Evolutionary conservation across 306 rosid species (phyloP), one percentile per base, ranked within the genome.

Genomic region (Prinsepia uniflora): DNA sequence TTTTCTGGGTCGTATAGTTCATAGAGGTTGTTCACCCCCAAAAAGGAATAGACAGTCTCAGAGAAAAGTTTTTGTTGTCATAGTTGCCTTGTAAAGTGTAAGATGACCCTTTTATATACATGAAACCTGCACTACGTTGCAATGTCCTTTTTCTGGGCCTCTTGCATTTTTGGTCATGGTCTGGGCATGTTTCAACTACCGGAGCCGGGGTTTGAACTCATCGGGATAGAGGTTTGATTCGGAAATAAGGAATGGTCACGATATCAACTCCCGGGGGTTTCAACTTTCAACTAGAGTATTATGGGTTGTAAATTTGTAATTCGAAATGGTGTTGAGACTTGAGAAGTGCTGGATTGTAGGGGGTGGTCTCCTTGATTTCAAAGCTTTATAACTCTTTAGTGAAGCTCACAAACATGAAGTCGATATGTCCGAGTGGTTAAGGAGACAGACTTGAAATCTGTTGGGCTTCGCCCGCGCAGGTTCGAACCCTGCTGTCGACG

Each of bases 391-490:
- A 3, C 1, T 0, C 0, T 0, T 10, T 2, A 12, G 3, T 2
- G 9, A 57, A 24, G 0, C 0, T 0, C 1, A 0, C 0, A 0
- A 0, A 8, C 6, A 2, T 0, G 5, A 10, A 5, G 88, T 84
- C 85, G 85, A 86, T 84, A 82, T 84, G 91, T 84, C 86, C 88
- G 91, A 84, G 88, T 86, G 88, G 88, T 84, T 84, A 86, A 84
- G 91, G 91, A 84, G 87, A 86, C 88, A 82, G 88, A 86, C 88
- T 82, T 84, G 88, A 84, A 86, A 86, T 86, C 91, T 86, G 86
- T 86, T 84, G 87, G 91, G 88, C 82, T 84, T 6, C 83, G 88
- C 84, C 86, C 86, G 91, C 85, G 88, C 86, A 86, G 86, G 91
- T 86, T 82, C 85, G 86, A 86, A 82, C 86, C 88, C 85, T 86